Evolutionary conservation across 1,139 yeast genomes (phyloP).

Genomic region (Scheffersomyces insectosa): DNA sequence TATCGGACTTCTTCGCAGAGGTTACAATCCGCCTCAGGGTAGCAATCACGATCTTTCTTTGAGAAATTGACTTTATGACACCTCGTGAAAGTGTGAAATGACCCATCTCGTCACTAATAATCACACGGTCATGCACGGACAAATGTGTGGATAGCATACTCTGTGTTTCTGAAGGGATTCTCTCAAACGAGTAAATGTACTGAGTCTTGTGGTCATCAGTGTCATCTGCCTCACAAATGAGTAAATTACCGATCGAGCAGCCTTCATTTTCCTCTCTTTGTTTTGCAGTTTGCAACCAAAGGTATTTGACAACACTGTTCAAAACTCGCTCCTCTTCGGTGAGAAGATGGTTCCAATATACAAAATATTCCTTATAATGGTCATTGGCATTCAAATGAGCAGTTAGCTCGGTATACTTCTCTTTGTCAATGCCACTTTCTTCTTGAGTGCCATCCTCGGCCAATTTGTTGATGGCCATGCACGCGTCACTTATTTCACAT

Average conservation of each 20-base stretch:
- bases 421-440: constrained; percentile 47
- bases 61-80: constrained; percentile 43
- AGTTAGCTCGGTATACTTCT: constrained; percentile 49
- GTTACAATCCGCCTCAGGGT: constrained; percentile 55
- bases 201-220: constrained; percentile 20
- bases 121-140: constrained; percentile 53
- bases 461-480: constrained; percentile 69
- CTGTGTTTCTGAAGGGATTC: constrained; percentile 15
- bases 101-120: constrained; percentile 79
- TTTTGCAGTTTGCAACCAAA: constrained; percentile 66
- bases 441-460: constrained; percentile 56
- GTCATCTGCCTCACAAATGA: constrained; percentile 32
- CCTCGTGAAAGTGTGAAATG: constrained; percentile 77
- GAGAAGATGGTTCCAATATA: constrained; percentile 73
- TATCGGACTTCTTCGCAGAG: constrained; percentile 38
- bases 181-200: constrained; percentile 50
- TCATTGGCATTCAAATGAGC: constrained; percentile 45
- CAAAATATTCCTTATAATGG: constrained; percentile 53
- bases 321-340: constrained; percentile 70
- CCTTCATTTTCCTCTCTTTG: constrained; percentile 65
- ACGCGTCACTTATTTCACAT: constrained; percentile 61
- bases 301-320: constrained; percentile 54
- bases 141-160: constrained; percentile 40
- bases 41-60: constrained; percentile 38
- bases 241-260: constrained; percentile 53